Evolutionary conservation across 495 filamentous ascomycete genomes (phyloP).

Genomic region (Xylaria telfairii): DNA sequence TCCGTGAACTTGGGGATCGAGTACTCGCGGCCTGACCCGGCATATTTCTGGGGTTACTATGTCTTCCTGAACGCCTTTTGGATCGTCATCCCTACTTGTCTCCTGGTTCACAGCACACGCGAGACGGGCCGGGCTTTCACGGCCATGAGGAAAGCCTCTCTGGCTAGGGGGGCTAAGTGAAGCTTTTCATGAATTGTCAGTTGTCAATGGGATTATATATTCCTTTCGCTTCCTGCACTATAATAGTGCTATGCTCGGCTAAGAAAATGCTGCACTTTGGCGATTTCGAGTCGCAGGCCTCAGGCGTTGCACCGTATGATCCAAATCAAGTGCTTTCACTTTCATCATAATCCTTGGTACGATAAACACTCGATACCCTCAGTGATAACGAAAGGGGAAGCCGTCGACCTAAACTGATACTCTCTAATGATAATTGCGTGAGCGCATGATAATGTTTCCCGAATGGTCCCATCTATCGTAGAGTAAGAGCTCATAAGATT

Average conservation of each 20-base stretch:
- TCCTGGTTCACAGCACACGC: constrained; percentile 11
- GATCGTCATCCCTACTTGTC: constrained; percentile 56
- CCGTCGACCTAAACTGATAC: not conserved
- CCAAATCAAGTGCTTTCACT: not conserved
- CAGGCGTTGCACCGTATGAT: not conserved
- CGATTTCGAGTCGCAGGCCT: not conserved
- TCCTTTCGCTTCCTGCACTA: not conserved
- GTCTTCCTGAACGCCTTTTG: constrained; percentile 63
- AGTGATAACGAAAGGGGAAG: not conserved
- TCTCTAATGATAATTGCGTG: not conserved
- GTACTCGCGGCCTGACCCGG: constrained; percentile 60
- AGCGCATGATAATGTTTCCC: not conserved
- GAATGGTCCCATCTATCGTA: not conserved
- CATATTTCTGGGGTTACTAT: constrained; percentile 64
- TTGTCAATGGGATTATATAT: not conserved
- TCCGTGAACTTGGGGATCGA: constrained; percentile 41
- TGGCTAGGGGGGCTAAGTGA: not conserved
- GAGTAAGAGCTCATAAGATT: not conserved
- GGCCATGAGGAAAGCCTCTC: constrained; percentile 14
- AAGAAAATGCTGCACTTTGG: not conserved
- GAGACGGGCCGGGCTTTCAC: constrained; percentile 21
- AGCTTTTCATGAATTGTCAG: not conserved
- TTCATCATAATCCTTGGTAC: not conserved
- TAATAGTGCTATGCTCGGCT: not conserved
- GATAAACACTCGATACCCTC: not conserved